Evolutionary conservation across 148 eudicot genomes (phyloP).

Genomic region (Linanthus parryae): DNA sequence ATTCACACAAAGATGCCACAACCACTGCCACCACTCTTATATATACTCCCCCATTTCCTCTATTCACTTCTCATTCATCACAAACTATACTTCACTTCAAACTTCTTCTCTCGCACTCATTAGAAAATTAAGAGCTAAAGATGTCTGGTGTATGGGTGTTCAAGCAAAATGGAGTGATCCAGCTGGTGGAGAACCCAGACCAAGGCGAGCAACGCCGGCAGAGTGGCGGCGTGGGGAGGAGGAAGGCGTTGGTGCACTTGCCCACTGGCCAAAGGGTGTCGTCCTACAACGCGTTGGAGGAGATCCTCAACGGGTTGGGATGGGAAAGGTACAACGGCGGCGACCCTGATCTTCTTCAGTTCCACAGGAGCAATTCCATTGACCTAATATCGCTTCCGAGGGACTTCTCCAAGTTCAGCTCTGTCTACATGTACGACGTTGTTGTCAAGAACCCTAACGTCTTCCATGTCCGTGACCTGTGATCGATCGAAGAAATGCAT

Average conservation of each 20-base stretch:
- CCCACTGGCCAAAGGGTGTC: conserved; percentile 34
- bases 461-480: conserved; percentile 48
- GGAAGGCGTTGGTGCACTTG: conserved; percentile 35
- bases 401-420: conserved; percentile 43
- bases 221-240: conserved; percentile 12
- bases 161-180: conserved; percentile 37
- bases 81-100: too few species aligned
- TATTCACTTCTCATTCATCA: too few species aligned
- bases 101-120: too few species aligned
- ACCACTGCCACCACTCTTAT: too few species aligned
- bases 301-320: conserved; percentile 32
- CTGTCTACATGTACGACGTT: conserved; percentile 51
- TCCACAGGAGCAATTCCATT: conserved; percentile 36
- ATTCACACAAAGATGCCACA: too few species aligned
- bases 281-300: conserved; percentile 33
- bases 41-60: too few species aligned
- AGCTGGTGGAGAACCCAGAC: conserved; percentile 31
- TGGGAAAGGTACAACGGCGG: conserved; percentile 44
- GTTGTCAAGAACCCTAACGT: conserved; percentile 47
- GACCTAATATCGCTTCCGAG: conserved; percentile 54
- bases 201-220: too few species aligned
- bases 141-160: conserved; percentile 58
- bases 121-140: too few species aligned
- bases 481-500: too few species aligned
- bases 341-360: conserved; percentile 40